Percentiles rank a stretch among this genome's conserved stretches.
phyloP scores from a whole-genome alignment of 192 early-diverging fungal genomes.

The Dimargaris verticillata region DNA sequence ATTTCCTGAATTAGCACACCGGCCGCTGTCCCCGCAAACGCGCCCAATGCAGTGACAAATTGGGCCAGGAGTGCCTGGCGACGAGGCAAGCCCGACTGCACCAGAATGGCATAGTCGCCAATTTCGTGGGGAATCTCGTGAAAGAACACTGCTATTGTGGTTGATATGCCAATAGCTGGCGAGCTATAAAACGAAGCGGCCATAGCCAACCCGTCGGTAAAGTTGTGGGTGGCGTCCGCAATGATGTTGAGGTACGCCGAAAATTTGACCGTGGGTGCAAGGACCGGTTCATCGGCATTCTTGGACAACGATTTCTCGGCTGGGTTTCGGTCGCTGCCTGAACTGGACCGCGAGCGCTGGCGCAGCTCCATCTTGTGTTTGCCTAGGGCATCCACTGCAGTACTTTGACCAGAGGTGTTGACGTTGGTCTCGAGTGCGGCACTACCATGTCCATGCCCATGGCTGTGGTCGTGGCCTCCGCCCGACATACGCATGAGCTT shows the following conservation, averaged over 20 bases:
- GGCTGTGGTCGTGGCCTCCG: slow-evolving; percentile 36
- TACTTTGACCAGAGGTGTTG: slow-evolving; percentile 11
- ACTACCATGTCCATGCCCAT: slow-evolving; percentile 39
- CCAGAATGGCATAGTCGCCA: slow-evolving; percentile 75
- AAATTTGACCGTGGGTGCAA: slow-evolving; percentile 30
- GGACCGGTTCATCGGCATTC: background rate
- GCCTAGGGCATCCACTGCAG: background rate
- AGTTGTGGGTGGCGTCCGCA: slow-evolving; percentile 70
- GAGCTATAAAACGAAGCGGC: slow-evolving; percentile 69
- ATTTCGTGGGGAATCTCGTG: slow-evolving; percentile 84
- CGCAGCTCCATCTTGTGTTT: no score
- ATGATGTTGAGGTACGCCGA: slow-evolving; percentile 69
- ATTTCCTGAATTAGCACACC: slow-evolving; percentile 59
- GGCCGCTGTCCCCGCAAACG: slow-evolving; percentile 58
- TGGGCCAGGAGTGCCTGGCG: slow-evolving; percentile 57
- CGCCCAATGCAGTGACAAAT: slow-evolving; percentile 66
- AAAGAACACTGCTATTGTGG: slow-evolving; percentile 71
- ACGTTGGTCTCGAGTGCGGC: slow-evolving; percentile 21
- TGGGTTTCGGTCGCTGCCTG: background rate
- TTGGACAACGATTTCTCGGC: background rate
- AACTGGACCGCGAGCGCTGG: no score
- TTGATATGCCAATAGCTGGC: slow-evolving; percentile 66
- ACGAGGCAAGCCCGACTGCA: slow-evolving; percentile 63
- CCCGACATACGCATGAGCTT: slow-evolving; percentile 68
- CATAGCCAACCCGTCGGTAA: slow-evolving; percentile 74